Base-by-base conservation (phyloP, 2,329 filamentous ascomycete genomes). In the Lecanosticta acicola region DNA sequence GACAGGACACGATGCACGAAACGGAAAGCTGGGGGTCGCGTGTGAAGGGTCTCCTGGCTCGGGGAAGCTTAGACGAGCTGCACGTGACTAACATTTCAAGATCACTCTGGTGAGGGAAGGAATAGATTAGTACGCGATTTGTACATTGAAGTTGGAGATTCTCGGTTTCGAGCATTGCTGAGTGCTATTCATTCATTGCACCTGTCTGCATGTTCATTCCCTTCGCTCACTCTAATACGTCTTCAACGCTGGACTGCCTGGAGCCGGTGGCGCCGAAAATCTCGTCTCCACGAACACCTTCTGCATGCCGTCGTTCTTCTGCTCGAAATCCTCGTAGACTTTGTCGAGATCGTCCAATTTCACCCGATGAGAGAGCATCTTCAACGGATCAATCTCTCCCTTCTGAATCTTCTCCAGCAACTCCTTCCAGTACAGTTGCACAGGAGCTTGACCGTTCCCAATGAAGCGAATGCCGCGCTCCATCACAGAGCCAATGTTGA, bases 401-500 rank as follows among this genome's bases (percentile, higher is more conserved):
- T 72, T 73, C 58, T 82, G 76, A 50, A 94, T 84, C 62, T 74
- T 73, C 50, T 77, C 69, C 37, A 93, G 72, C n/a, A 94, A 72
- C 3, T 85, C 77, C 18, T 87, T 74, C 88, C 87, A 94, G 70
- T 94, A 93, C 59, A 83, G 79, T 59, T 91, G 86, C 0, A 94
- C 86, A 0, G 87, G 87, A 2, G 79, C 79, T 61, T 83, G 80
- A 3, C 80, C 79, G 55, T 82, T 82, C 34, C 80, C 79, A 53
- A 81, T 89, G 36, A 94, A 76, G 1, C 85, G 82, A 55, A 94
- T 80, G n/a, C 87, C 87, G 24, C 85, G 81, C 68, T 94, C 81
- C 87, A 94, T 94, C 11, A 94, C 63, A 0, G 85, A 82, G 8
- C 88, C 87, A 56, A 91, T 82, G 67, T 87, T 87, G 73, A 91